Base-by-base conservation (phyloP, 1,284 basidiomycete genomes). In the Sphaerobolus stellatus region DNA sequence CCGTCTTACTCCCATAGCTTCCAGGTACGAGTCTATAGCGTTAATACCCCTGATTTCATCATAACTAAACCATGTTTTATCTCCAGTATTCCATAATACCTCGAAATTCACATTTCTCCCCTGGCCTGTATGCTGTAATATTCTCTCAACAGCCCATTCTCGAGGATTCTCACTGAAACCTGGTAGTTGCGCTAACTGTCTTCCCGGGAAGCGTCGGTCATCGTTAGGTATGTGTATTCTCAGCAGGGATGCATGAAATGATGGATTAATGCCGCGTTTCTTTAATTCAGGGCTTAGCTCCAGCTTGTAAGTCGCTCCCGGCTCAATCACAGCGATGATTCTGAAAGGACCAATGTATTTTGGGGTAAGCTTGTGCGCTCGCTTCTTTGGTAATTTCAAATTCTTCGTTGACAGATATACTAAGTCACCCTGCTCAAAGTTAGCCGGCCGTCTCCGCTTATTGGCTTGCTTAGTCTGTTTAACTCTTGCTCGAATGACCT, bases 401-500 rank as follows among this genome's bases (percentile, higher is more conserved):
- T 74, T 75, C 50, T 71, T 69, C 0, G 68, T 73, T 0, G 69
- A 74, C 2, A 75, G 28, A 45, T 71, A 74, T 0, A 69, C 67
- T 0, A 72, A 44, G 36, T 72, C 68, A 0, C 57, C 59, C 14
- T 52, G 44, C 1, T 33, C 22, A 43, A 67, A 67, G 0, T 66
- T 65, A 2, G 56, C 48, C 0, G 41, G 25, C 24, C 48, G 49
- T 1, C 63, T 48, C 8, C 58, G 62, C 3, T 53, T 54, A 48
- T 72, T 72, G 0, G 66, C 67, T 1, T 55, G 41, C 0, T 53
- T 31, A 0, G 67, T 71, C 33, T 71, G 69, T 27, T 71, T 67
- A 0, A 71, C 66, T 0, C 63, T 56, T 0, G 68, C 59, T 0
- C 56, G 58, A 0, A 73, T 46, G 2, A 74, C 65, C 0, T 59